Conservation (phyloP, 1,284 basidiomycete species). For the Afroboletus lepidellus region DNA sequence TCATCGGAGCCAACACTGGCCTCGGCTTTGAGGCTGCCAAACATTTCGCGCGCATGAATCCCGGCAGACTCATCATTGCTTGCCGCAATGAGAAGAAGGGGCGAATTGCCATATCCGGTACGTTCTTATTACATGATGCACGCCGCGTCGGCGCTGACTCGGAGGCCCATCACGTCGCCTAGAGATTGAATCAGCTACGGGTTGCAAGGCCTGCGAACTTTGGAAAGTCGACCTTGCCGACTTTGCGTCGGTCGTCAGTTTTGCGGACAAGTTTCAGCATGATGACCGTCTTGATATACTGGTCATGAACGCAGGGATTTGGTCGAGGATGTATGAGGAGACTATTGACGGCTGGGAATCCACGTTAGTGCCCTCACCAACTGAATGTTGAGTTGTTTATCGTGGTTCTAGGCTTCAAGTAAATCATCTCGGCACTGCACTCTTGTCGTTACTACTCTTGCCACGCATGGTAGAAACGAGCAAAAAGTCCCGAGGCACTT, state of each 20-base stretch:
- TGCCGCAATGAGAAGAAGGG: slow-evolving; percentile 41
- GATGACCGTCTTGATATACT: slow-evolving; percentile 20
- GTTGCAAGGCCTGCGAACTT: slow-evolving; percentile 7
- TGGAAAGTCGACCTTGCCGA: slow-evolving; percentile 19
- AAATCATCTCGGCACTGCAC: slow-evolving; percentile 22
- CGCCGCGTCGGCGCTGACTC: neutral
- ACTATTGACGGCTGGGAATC: slow-evolving; percentile 24
- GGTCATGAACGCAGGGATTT: slow-evolving; percentile 23
- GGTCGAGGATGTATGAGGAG: neutral
- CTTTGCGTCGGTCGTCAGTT: slow-evolving; percentile 18
- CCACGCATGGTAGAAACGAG: slow-evolving; percentile 19
- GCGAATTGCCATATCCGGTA: slow-evolving; percentile 28
- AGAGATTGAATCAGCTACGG: slow-evolving; percentile 14
- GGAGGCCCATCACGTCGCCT: neutral
- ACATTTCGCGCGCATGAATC: slow-evolving; percentile 44
- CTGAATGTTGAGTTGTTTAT: neutral
- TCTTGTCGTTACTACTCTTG: slow-evolving; percentile 18
- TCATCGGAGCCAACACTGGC: slow-evolving; percentile 43
- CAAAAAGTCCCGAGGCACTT: slow-evolving; percentile 9
- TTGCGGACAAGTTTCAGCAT: slow-evolving; percentile 13
- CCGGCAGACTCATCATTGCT: slow-evolving; percentile 37
- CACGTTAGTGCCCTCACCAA: neutral
- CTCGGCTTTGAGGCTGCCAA: slow-evolving; percentile 45
- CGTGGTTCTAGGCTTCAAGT: slow-evolving; percentile 21
- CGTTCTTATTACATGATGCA: neutral